These are phyloP conservation scores for Wickerhamiella bombiphila DNA, from an alignment of 805 yeast genomes.

Conservation along the genomic window DNA sequence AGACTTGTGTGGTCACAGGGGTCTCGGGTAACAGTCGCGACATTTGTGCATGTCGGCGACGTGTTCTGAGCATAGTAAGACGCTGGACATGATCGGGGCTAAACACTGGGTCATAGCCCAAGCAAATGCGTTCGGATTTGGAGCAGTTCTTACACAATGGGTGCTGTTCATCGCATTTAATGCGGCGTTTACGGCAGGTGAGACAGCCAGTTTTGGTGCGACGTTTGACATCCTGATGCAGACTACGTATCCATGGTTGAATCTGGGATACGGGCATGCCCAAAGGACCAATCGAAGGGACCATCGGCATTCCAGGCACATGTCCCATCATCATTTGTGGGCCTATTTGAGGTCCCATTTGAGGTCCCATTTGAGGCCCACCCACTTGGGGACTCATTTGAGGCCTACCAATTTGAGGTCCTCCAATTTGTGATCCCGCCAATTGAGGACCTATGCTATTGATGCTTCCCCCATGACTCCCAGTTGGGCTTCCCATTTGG, in stretches of 20 bases:
- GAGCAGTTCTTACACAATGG: conserved; percentile 59
- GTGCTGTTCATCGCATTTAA: conserved; percentile 62
- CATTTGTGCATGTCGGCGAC: conserved; percentile 7
- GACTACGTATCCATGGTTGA: conserved; percentile 1
- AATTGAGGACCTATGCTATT: no score
- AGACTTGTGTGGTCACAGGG: no score
- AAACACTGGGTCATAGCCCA: conserved; percentile 43
- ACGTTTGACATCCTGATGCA: conserved; percentile 27
- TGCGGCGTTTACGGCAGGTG: conserved; percentile 56
- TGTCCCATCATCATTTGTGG: conserved; percentile 1
- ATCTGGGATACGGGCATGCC: not conserved
- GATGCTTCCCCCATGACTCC: no score
- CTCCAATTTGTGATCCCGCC: no score
- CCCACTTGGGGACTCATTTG: no score
- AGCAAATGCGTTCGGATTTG: conserved; percentile 45
- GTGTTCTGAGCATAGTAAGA: conserved; percentile 3
- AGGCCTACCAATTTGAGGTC: no score
- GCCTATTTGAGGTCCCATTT: conserved; percentile 1
- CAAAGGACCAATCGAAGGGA: not conserved
- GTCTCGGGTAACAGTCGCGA: conserved; percentile 2
- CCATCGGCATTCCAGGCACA: not conserved
- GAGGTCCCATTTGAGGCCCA: not conserved
- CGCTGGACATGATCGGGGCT: conserved; percentile 6
- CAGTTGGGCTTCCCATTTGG: no score
- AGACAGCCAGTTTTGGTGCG: conserved; percentile 64